Percentiles rank a stretch among this genome's conserved stretches.
Conservation (phyloP, 2,329 filamentous ascomycete genomes). For the Aspergillus hiratsukae region DNA sequence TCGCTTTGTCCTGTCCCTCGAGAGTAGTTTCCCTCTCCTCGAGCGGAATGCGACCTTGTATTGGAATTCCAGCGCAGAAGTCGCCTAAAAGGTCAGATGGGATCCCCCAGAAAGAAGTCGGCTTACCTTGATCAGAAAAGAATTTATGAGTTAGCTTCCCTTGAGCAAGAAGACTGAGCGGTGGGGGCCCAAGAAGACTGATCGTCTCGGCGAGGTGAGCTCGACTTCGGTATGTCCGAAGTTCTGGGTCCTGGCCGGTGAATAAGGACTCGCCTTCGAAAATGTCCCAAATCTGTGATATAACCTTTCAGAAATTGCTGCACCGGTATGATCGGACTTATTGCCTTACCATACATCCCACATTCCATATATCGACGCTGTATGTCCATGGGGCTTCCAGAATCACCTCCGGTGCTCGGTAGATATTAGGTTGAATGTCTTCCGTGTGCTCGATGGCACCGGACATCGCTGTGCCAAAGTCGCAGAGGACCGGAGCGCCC, state of each 20-base stretch:
- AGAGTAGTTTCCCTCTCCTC: constrained; percentile 37
- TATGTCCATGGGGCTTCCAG: constrained; percentile 44
- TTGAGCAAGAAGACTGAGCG: constrained; percentile 29
- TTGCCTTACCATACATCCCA: constrained; percentile 46
- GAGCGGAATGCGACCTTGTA: constrained; percentile 25
- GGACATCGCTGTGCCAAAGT: constrained; percentile 46
- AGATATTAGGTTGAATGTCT: constrained; percentile 30
- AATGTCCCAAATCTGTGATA: constrained; percentile 45
- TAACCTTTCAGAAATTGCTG: constrained; percentile 3
- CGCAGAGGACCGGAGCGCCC: constrained; percentile 43
- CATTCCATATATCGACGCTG: constrained; percentile 51
- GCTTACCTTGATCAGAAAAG: constrained; percentile 36
- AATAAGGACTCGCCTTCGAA: constrained; percentile 47
- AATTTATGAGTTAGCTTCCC: constrained; percentile 34
- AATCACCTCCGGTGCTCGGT: constrained; percentile 45
- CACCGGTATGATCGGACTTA: constrained; percentile 2
- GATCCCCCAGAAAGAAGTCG: not conserved
- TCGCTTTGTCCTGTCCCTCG: constrained; percentile 27
- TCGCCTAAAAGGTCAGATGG: constrained; percentile 20
- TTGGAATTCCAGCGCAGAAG: constrained; percentile 16
- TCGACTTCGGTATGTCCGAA: constrained; percentile 38
- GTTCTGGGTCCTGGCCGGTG: constrained; percentile 36
- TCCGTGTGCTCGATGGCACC: constrained; percentile 32
- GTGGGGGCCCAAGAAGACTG: constrained; percentile 43
- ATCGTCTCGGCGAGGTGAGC: constrained; percentile 50